These are phyloP conservation scores for Dactylellina cionopaga DNA, from an alignment of 2,329 filamentous ascomycete genomes.

Conservation along the genomic window DNA sequence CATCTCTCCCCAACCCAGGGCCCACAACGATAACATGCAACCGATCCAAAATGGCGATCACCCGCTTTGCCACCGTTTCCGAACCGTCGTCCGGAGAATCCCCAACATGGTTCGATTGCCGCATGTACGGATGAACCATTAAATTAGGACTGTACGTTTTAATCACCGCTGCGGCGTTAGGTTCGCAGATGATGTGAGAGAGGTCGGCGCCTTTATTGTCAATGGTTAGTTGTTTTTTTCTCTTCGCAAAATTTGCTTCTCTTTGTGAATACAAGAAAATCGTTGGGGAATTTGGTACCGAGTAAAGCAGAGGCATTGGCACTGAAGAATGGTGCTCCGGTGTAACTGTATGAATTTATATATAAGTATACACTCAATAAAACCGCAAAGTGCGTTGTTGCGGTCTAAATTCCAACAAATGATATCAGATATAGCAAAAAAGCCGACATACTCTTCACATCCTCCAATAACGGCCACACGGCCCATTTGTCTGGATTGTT, in stretches of 20 bases:
- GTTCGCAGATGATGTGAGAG: slow-evolving; percentile 96
- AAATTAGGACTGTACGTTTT: slow-evolving; percentile 98
- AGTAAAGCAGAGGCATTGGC: slow-evolving; percentile 93
- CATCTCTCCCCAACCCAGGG: slow-evolving; percentile 88
- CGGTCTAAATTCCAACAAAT: background rate
- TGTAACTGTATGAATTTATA: slow-evolving; percentile 69
- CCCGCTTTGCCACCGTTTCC: slow-evolving; percentile 72
- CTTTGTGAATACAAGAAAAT: too few relatives aligned
- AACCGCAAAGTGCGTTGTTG: slow-evolving; percentile 12
- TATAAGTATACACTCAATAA: background rate
- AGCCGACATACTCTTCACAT: slow-evolving; percentile 74
- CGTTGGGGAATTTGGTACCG: slow-evolving; percentile 65
- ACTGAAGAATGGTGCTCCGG: slow-evolving; percentile 96
- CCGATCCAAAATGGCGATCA: slow-evolving; percentile 82
- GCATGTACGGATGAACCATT: slow-evolving; percentile 97
- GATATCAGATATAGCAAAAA: slow-evolving; percentile 7
- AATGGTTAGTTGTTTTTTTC: too few relatives aligned
- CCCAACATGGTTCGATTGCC: slow-evolving; percentile 74
- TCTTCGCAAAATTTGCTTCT: too few relatives aligned
- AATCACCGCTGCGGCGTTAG: slow-evolving; percentile 82
- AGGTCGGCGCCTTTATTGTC: slow-evolving; percentile 58
- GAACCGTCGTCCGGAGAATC: slow-evolving; percentile 66
- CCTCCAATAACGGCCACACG: slow-evolving; percentile 93
- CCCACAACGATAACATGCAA: slow-evolving; percentile 93
- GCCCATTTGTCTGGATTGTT: slow-evolving; percentile 94